Evolutionary conservation across 73 alveolate species (phyloP).

Genomic region (Halteria grandinella): DNA sequence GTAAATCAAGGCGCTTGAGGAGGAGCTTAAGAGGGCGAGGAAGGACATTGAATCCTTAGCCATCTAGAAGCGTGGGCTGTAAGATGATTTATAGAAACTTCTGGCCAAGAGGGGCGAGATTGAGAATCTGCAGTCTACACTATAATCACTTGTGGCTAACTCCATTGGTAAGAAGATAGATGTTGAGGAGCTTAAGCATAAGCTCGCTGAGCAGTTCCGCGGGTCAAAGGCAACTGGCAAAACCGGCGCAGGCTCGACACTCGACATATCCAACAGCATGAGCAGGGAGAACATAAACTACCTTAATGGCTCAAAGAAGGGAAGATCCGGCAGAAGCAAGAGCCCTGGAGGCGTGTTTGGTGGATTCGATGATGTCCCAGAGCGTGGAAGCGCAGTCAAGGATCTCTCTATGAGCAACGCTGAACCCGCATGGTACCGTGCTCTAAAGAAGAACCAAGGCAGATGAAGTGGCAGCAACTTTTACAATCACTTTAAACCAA

Average conservation of each 20-base stretch:
- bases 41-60: conserved; percentile 65
- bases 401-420: conserved; percentile 13
- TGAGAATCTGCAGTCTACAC: conserved; percentile 65
- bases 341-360: conserved; percentile 9
- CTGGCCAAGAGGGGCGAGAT: conserved; percentile 60
- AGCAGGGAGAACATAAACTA: conserved; percentile 12
- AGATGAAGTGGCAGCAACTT: conserved; percentile 18
- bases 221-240: not conserved
- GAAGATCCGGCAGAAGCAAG: conserved; percentile 43
- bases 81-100: conserved; percentile 65
- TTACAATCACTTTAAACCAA: too few relatives aligned
- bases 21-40: conserved; percentile 65
- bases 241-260: conserved; percentile 6
- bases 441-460: conserved; percentile 60
- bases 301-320: too few relatives aligned
- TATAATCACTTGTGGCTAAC: conserved; percentile 31
- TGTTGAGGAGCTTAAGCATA: conserved; percentile 60
- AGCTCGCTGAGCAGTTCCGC: conserved; percentile 60
- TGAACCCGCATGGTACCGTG: conserved; percentile 73
- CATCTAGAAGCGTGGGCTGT: conserved; percentile 61
- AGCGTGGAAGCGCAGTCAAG: conserved; percentile 28
- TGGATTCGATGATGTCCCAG: conserved; percentile 32
- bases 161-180: conserved; percentile 61
- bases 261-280: not conserved
- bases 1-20: conserved; percentile 74